Conservation (phyloP, 1,284 basidiomycete genomes). For the Tylopilus sp. region DNA sequence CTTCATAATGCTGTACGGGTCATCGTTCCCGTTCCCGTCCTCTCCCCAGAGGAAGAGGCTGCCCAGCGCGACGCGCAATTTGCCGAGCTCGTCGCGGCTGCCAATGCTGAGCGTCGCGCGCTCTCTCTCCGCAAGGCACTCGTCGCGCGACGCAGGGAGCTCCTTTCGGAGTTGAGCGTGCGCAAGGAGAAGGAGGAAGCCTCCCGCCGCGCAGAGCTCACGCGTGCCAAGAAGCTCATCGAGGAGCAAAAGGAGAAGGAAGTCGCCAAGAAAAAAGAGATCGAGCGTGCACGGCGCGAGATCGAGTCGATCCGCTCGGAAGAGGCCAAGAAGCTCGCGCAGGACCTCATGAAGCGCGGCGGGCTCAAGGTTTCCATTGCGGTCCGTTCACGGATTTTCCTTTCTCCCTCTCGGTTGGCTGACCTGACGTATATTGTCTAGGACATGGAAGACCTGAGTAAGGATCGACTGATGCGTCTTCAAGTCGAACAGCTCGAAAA, state of each 20-base stretch:
- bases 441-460: slow-evolving; percentile 85
- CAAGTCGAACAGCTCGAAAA: slow-evolving; percentile 96
- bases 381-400: slow-evolving; percentile 45
- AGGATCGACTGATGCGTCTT: slow-evolving; percentile 85
- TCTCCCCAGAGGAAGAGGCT: slow-evolving; percentile 51
- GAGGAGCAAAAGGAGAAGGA: slow-evolving; percentile 67
- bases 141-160: slow-evolving; percentile 84
- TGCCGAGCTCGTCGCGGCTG: slow-evolving; percentile 54
- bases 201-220: slow-evolving; percentile 73
- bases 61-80: slow-evolving; percentile 57
- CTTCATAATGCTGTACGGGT: slow-evolving; percentile 69
- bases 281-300: slow-evolving; percentile 79
- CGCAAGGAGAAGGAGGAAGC: slow-evolving; percentile 92
- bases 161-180: slow-evolving; percentile 82
- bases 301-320: slow-evolving; percentile 81
- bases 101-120: slow-evolving; percentile 73
- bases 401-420: not conserved
- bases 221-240: slow-evolving; percentile 72
- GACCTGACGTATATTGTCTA: slow-evolving; percentile 27
- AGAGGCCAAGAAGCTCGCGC: slow-evolving; percentile 89
- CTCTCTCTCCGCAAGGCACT: slow-evolving; percentile 77
- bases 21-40: slow-evolving; percentile 44
- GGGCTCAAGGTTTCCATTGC: slow-evolving; percentile 84
- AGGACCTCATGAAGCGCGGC: slow-evolving; percentile 82
- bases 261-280: slow-evolving; percentile 70